These are phyloP conservation scores for Leishmania tropica DNA, from an alignment of 208 protist genomes.

Conservation along the genomic window DNA sequence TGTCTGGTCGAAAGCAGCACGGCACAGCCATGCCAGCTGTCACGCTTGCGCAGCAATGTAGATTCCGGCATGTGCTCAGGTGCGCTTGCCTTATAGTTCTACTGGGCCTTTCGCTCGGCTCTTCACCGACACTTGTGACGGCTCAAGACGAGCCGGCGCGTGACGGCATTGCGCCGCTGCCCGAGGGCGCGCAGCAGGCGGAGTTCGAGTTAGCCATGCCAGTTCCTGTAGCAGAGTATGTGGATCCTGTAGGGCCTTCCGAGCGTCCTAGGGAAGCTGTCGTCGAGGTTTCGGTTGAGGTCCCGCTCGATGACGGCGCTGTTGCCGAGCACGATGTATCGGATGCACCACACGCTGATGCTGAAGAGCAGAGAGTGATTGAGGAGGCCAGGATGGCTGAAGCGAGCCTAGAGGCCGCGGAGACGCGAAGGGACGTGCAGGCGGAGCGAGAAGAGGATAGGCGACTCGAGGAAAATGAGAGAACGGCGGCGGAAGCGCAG, in stretches of 20 bases:
- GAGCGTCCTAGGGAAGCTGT: too few species aligned
- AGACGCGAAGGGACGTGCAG: not conserved
- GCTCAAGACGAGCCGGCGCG: not conserved
- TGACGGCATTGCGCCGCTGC: not conserved
- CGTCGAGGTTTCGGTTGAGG: not conserved
- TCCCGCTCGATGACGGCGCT: not conserved
- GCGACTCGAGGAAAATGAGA: not conserved
- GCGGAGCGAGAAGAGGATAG: not conserved
- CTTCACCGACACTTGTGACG: not conserved
- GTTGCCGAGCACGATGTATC: not conserved
- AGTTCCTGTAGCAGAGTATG: not conserved
- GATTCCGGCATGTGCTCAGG: not conserved
- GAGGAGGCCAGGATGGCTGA: not conserved
- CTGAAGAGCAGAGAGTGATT: not conserved
- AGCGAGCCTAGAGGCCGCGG: not conserved
- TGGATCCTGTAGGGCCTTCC: not conserved
- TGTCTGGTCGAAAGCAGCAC: not conserved
- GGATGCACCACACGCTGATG: not conserved
- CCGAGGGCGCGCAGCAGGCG: not conserved
- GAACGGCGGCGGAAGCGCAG: not conserved
- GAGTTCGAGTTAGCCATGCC: not conserved
- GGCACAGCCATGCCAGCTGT: not conserved
- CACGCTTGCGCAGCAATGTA: not conserved
- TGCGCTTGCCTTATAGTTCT: slow-evolving; percentile 3
- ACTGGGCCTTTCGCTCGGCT: not conserved